Evolutionary conservation across 768 basidiomycete genomes (phyloP), one percentile per base, ranked within the genome.

Genomic region (Mycena leptocephala): DNA sequence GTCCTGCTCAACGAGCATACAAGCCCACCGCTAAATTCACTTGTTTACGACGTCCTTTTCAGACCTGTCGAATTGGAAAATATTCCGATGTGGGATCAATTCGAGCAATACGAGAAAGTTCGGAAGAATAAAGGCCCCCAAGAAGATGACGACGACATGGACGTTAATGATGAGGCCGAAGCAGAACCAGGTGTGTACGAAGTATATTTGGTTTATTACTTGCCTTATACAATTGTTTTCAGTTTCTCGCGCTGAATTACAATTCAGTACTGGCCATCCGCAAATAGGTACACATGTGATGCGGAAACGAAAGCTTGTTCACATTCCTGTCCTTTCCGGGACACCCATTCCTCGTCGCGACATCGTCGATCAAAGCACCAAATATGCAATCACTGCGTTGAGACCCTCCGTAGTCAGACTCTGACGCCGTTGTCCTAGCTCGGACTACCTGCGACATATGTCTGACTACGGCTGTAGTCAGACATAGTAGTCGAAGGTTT

Each of bases 321-420:
- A 32, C 18, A 72, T 78, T 5, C 73, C 77, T 20, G 74, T 75
- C 2, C 65, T 78, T 11, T 70, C 69, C 1, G 77, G 77, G 2
- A 69, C 59, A 9, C 56, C 74, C 1, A 72, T 78, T 41, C 77
- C 77, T 10, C 68, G 77, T 2, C 35, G 58, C 3, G 73, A 75
- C 32, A n/a, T 69, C 5, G 13, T n/a, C 3, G 39, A 58, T 2
- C 74, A 78, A 14, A 32, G 33, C 0, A 55, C 32, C 13, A 37
- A 41, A 62, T 72, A 78, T 53, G 66, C 67, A 1, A 43, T n/a
- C n/a, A n/a, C n/a, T n/a, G n/a, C n/a, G n/a, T n/a, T n/a, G n/a
- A n/a, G n/a, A n/a, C n/a, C n/a, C n/a, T n/a, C n/a, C n/a, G n/a
- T n/a, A n/a, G n/a, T n/a, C n/a, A n/a, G n/a, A n/a, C n/a, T n/a